phyloP scores from a whole-genome alignment of 345 rosid species.

The Salix viminalis region DNA sequence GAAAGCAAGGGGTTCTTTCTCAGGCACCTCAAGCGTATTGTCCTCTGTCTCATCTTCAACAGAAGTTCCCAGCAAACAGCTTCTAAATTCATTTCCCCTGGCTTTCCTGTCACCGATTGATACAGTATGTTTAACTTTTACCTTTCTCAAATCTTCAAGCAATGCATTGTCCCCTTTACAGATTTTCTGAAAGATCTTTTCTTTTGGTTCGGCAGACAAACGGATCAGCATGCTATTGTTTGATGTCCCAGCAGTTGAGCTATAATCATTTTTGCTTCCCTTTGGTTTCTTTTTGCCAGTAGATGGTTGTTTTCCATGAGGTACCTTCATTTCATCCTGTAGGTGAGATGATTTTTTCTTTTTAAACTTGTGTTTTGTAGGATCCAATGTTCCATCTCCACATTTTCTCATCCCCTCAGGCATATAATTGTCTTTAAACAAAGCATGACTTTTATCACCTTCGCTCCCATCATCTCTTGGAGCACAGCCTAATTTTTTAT shows the following conservation, averaged over 20 bases:
- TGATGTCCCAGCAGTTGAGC: constrained; percentile 24
- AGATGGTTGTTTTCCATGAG: constrained; percentile 34
- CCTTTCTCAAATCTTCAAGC: constrained; percentile 23
- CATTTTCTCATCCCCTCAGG: background rate
- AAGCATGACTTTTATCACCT: constrained; percentile 9
- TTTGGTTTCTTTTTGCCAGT: constrained; percentile 43
- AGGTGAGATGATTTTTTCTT: constrained; percentile 20
- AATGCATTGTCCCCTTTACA: constrained; percentile 52
- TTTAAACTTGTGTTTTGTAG: constrained; percentile 26
- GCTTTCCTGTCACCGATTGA: constrained; percentile 40
- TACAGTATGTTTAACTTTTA: background rate
- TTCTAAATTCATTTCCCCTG: constrained; percentile 45
- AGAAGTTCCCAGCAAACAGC: background rate
- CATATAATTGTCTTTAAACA: constrained; percentile 19
- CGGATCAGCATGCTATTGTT: constrained; percentile 36
- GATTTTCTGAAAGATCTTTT: constrained; percentile 21
- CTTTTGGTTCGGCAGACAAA: constrained; percentile 35
- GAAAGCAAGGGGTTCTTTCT: background rate
- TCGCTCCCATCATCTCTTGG: constrained; percentile 37
- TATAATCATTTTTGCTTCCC: constrained; percentile 33
- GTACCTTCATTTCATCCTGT: constrained; percentile 32
- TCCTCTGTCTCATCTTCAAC: background rate
- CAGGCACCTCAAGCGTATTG: background rate
- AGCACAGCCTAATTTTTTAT: constrained; percentile 34
- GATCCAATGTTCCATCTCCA: constrained; percentile 14